Base-by-base conservation (phyloP, 768 basidiomycete species). In the Wakefieldia striispora region DNA sequence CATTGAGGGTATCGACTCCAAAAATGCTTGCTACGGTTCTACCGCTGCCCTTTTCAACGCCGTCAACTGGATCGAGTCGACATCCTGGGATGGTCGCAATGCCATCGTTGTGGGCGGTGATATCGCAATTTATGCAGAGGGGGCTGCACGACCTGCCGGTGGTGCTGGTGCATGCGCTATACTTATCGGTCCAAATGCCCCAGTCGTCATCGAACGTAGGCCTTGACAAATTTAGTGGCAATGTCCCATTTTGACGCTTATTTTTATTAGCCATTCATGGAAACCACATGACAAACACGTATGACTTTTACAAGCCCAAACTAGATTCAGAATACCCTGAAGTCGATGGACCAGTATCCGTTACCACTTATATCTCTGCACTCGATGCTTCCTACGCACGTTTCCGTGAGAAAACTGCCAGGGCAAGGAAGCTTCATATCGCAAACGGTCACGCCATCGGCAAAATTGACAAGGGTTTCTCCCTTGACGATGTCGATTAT, bases 291-390 rank as follows among this genome's bases (percentile, higher is more conserved):
- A 87, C 88, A 54, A 95, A 99, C 76, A 91, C 87, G 0, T 97
- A 95, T 71, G 97, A 99, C 73, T 98, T 97, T 71, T 99, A 97
- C 86, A 99, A 99, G 77, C 97, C 97, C 41, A 86, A 91, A 60
- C 84, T 98, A 19, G 84, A 87, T 47, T 95, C 92, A 19, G 92
- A 95, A 69, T 95, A 94, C 70, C 97, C 97, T 52, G 89, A 91
- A 61, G 95, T 99, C 42, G 95, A 99, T 65, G 97, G 97, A 3
- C 97, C 95, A 6, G 86, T 95, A 39, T 95, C 97, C 8, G 89
- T 97, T 51, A 89, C 91, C 45, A 92, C 91, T 37, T 99, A 99
- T 75, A 85, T 95, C 61, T 86, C 89, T 51, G 93, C 95, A 31
- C 81, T 99, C 51, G 97, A 99, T 68, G 80, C 82, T 45, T 84